phyloP scores from a whole-genome alignment of 2,329 filamentous ascomycete genomes.

The Tolypocladium tropicale region DNA sequence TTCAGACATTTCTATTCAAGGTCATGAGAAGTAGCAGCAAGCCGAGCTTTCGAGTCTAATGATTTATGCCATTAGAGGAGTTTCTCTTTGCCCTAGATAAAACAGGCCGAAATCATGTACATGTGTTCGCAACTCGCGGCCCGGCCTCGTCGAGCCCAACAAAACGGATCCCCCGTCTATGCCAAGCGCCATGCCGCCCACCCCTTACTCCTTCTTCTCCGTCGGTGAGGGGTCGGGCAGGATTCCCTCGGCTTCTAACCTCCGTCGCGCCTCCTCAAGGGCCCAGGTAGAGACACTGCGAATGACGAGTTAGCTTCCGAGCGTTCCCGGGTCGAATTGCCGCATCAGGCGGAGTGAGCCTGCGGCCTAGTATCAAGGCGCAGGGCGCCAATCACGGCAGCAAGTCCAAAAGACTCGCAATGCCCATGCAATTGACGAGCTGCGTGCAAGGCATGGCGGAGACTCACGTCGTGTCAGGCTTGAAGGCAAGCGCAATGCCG shows the following conservation, averaged over 20 bases:
- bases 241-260: conserved; percentile 93
- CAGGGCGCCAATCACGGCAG: not conserved
- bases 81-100: conserved; percentile 12
- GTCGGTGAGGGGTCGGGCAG: conserved; percentile 60
- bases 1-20: not conserved
- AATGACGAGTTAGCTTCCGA: not conserved
- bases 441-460: not conserved
- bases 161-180: conserved; percentile 2
- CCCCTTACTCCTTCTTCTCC: conserved; percentile 40
- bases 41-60: conserved; percentile 15
- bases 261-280: conserved; percentile 86
- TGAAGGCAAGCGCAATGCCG: conserved; percentile 80
- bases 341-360: not conserved
- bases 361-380: not conserved
- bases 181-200: conserved; percentile 1
- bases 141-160: not conserved
- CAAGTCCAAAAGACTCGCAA: not conserved
- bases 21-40: not conserved
- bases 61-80: conserved; percentile 18
- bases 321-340: not conserved
- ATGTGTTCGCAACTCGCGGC: conserved; percentile 9
- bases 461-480: conserved; percentile 96
- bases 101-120: conserved; percentile 21
- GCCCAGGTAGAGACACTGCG: conserved; percentile 97
- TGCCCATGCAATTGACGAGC: not conserved